Percentiles rank a stretch among this genome's conserved stretches.
phyloP scores from a whole-genome alignment of 805 yeast genomes.

The Spathaspora sp. region DNA sequence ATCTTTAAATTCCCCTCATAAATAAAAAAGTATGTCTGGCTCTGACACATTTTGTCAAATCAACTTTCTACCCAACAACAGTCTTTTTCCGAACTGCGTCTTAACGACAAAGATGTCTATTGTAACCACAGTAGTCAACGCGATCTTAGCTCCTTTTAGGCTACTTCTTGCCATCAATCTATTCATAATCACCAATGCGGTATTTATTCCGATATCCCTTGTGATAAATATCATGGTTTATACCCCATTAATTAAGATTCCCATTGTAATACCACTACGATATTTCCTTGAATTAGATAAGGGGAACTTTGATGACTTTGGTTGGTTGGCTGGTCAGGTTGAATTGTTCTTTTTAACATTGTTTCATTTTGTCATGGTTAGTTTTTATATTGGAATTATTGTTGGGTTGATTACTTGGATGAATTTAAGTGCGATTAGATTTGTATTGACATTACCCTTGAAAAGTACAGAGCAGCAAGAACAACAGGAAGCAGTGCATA shows the following conservation, averaged over 20 bases:
- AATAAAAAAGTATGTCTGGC: too few species aligned
- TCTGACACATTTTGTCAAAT: background rate
- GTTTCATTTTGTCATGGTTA: conserved; percentile 9
- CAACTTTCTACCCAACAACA: background rate
- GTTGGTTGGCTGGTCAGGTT: conserved; percentile 8
- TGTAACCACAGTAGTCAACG: background rate
- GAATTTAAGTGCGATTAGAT: conserved; percentile 7
- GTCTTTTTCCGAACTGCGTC: background rate
- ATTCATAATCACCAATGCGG: background rate
- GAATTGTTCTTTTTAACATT: conserved; percentile 6
- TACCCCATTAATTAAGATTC: conserved; percentile 11
- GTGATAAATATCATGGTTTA: conserved; percentile 6
- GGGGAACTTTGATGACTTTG: background rate
- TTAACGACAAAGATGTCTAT: background rate
- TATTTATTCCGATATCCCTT: conserved; percentile 4
- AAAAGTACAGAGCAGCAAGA: background rate
- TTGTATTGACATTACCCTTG: conserved; percentile 3
- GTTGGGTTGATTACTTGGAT: conserved; percentile 8
- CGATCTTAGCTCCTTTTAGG: conserved; percentile 1
- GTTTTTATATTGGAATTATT: conserved; percentile 9
- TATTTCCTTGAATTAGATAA: conserved; percentile 10
- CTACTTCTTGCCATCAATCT: conserved; percentile 1
- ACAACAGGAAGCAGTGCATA: background rate
- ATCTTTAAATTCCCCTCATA: background rate
- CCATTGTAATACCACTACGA: conserved; percentile 7